Evolutionary conservation across 1,284 basidiomycete genomes (phyloP).

Genomic region (Irpex rosettiformis): DNA sequence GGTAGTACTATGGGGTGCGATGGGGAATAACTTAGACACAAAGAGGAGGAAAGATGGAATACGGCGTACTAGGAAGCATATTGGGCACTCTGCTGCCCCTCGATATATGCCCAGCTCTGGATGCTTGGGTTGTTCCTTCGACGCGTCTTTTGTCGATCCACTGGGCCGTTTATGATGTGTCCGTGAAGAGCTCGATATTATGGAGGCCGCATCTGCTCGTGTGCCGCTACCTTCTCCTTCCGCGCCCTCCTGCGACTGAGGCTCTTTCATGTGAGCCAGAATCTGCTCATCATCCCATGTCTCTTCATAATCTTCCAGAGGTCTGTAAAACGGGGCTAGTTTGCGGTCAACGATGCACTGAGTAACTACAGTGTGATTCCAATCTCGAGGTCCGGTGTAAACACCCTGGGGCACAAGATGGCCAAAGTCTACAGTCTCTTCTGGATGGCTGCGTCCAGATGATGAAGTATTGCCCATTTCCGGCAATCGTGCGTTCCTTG

Average conservation of each 20-base stretch:
- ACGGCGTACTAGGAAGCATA: slow-evolving; percentile 90
- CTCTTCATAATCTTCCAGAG: slow-evolving; percentile 90
- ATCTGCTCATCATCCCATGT: slow-evolving; percentile 85
- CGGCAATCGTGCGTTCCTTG: slow-evolving; percentile 49
- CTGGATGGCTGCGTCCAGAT: slow-evolving; percentile 65
- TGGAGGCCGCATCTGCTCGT: slow-evolving; percentile 28
- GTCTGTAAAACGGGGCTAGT: slow-evolving; percentile 94
- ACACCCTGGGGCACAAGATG: slow-evolving; percentile 85
- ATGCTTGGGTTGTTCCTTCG: slow-evolving; percentile 53
- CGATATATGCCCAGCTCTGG: slow-evolving; percentile 80
- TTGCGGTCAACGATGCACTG: slow-evolving; percentile 84
- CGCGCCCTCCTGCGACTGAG: slow-evolving; percentile 41
- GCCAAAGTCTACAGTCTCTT: slow-evolving; percentile 81
- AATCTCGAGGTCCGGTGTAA: slow-evolving; percentile 86
- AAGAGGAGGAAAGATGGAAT: slow-evolving; percentile 15
- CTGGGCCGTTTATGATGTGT: slow-evolving; percentile 49
- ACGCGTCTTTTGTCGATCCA: slow-evolving; percentile 44
- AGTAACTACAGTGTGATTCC: slow-evolving; percentile 85
- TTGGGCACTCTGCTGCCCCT: slow-evolving; percentile 95
- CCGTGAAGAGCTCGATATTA: slow-evolving; percentile 22
- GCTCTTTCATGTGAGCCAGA: slow-evolving; percentile 68
- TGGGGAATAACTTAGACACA: slow-evolving; percentile 12
- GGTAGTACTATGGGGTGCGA: slow-evolving; percentile 71
- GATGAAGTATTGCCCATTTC: slow-evolving; percentile 78
- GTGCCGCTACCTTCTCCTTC: slow-evolving; percentile 26